Base-by-base conservation (phyloP, 495 filamentous ascomycete species). In the Neurospora sp. region DNA sequence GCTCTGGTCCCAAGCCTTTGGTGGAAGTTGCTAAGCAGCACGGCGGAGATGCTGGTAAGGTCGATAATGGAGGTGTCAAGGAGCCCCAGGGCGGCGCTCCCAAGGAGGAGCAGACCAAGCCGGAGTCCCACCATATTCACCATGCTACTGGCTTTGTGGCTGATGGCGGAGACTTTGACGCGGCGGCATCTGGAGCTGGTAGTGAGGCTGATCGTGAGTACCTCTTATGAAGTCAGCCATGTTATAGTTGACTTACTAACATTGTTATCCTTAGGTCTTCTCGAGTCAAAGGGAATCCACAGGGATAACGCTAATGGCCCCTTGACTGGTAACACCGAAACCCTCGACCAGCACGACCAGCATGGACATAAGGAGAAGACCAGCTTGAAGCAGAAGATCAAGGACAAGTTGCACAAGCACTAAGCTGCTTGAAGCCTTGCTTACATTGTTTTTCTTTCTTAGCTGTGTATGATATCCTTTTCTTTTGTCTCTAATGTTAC, bases 91-190 rank as follows among this genome's bases (percentile, higher is more conserved):
- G 70, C 12, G 71, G 44, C 18, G 72, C 61, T 3, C 41, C 72
- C 22, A 71, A 74, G 37, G 73, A 73, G 70, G 69, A 73, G 14
- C 77, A 80, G 59, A 74, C 75, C 10, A 73, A 81, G 22, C 53
- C 53, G 4, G 31, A 65, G 53, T 37, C 53, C 0, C 53, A 65
- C 2, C 53, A 16, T 14, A 8, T 35, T 7, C 53, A 65, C 27
- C 53, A 65, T 65, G 53, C 82, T n/a, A 88, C 85, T 2, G 84
- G 84, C 14, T 69, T 90, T 27, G 76, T 79, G 39, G 88, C 87
- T 20, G 89, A 91, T 41, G 89, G 90, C 10, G 90, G 90, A 0
- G 85, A 92, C 71, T 91, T 92, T 73, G 90, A 92, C 75, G 90
- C 88, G 1, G 80, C 84, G 38, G 83, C 82, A 35, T 86, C 90